Evolutionary conservation across 2,329 filamentous ascomycete species (phyloP).

Genomic region (Chrysoporthe austroafricana): DNA sequence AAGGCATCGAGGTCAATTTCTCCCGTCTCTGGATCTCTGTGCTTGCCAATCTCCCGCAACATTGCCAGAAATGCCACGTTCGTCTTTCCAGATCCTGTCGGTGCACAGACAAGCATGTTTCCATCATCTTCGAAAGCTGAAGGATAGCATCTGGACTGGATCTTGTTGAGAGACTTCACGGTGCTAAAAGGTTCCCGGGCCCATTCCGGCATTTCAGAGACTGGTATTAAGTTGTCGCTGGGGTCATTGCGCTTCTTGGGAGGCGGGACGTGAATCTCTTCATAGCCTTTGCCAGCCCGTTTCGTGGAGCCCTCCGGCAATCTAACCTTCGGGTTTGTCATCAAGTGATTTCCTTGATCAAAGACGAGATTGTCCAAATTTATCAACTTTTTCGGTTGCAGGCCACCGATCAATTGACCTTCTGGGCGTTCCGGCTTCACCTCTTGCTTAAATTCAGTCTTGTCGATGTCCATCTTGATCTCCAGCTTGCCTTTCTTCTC

Average conservation of each 20-base stretch:
- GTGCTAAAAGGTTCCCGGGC: conserved; percentile 82
- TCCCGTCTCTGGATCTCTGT: conserved; percentile 86
- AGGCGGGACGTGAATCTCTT: conserved; percentile 95
- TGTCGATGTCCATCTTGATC: conserved; percentile 94
- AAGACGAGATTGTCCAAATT: conserved; percentile 97
- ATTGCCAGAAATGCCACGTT: conserved; percentile 99
- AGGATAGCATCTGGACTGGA: conserved; percentile 92
- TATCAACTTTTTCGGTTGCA: conserved; percentile 85
- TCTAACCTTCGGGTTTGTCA: conserved; percentile 97
- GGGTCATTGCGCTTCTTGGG: conserved; percentile 86
- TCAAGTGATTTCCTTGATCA: conserved; percentile 96
- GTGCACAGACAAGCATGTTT: conserved; percentile 97
- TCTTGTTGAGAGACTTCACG: conserved; percentile 87
- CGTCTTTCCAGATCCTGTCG: conserved; percentile 96
- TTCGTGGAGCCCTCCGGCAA: conserved; percentile 95
- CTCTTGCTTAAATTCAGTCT: conserved; percentile 58
- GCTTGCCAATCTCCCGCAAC: conserved; percentile 93
- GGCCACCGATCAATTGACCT: conserved; percentile 74
- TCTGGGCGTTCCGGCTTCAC: conserved; percentile 62
- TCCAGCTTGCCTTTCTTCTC: conserved; percentile 72
- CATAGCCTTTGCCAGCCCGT: conserved; percentile 94
- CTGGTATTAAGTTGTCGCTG: conserved; percentile 79
- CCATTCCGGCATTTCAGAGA: conserved; percentile 91
- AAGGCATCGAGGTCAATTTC: conserved; percentile 95
- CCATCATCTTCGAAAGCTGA: conserved; percentile 91